phyloP scores from a whole-genome alignment of 306 rosid species.

The Sicyos baderoa region DNA sequence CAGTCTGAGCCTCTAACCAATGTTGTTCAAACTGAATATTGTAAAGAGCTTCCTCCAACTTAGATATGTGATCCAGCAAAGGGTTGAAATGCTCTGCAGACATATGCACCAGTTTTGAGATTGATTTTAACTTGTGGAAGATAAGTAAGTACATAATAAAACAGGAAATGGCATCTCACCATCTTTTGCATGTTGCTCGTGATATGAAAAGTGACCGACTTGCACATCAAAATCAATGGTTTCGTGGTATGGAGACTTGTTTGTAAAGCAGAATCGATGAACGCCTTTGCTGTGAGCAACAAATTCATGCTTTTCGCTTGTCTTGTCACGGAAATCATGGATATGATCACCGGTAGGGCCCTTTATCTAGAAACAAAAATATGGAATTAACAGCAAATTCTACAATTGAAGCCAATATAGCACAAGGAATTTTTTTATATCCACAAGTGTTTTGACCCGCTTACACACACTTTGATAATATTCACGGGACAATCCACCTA shows the following conservation, averaged over 20 bases:
- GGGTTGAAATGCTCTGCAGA: slow-evolving; percentile 82
- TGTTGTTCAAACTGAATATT: slow-evolving; percentile 90
- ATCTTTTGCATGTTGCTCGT: slow-evolving; percentile 86
- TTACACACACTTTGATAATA: no score
- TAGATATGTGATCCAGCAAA: slow-evolving; percentile 66
- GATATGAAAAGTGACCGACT: slow-evolving; percentile 60
- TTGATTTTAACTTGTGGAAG: slow-evolving; percentile 3
- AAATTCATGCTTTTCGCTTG: slow-evolving; percentile 59
- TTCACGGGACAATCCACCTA: no score
- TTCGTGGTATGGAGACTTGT: slow-evolving; percentile 75
- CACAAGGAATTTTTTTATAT: background rate
- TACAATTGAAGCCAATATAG: background rate
- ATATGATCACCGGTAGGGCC: slow-evolving; percentile 76
- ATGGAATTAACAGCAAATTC: slow-evolving; percentile 10
- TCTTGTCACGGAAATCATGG: slow-evolving; percentile 46
- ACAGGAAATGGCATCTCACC: slow-evolving; percentile 39
- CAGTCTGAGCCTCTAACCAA: slow-evolving; percentile 92
- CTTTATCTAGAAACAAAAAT: slow-evolving; percentile 43
- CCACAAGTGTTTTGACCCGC: no score
- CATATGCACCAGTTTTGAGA: slow-evolving; percentile 22
- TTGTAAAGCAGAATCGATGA: slow-evolving; percentile 68
- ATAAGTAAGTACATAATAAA: background rate
- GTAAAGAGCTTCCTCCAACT: slow-evolving; percentile 90
- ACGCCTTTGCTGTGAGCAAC: slow-evolving; percentile 37
- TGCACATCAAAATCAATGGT: slow-evolving; percentile 76